Percentiles rank a stretch among this genome's conserved stretches.
Evolutionary conservation across 2,329 filamentous ascomycete species (phyloP).

Genomic region (Rugonectria rugulosa): DNA sequence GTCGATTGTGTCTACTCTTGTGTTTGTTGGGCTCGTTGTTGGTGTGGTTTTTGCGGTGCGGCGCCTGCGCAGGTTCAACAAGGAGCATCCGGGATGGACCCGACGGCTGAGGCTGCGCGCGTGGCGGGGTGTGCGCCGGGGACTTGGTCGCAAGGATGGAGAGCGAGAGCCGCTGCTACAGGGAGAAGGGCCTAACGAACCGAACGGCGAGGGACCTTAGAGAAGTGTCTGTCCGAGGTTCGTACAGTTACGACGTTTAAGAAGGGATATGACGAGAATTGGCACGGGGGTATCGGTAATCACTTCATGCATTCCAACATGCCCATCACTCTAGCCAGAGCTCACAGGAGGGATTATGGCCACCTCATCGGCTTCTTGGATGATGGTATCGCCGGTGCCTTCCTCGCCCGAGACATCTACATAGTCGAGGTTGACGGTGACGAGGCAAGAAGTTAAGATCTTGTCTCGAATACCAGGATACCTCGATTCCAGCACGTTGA

Average conservation of each 20-base stretch:
- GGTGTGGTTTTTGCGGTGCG: slow-evolving; percentile 31
- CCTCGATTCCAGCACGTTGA: slow-evolving; percentile 70
- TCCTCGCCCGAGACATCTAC: slow-evolving; percentile 68
- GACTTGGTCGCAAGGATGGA: slow-evolving; percentile 31
- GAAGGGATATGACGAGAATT: not conserved
- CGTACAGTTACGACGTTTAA: slow-evolving; percentile 20
- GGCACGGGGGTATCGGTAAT: slow-evolving; percentile 7
- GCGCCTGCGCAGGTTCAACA: slow-evolving; percentile 32
- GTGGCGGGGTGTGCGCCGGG: slow-evolving; percentile 15
- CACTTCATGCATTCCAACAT: slow-evolving; percentile 20
- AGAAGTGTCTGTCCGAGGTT: not conserved
- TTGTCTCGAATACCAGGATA: slow-evolving; percentile 74
- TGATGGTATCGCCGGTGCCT: slow-evolving; percentile 53
- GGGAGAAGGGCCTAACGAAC: slow-evolving; percentile 14
- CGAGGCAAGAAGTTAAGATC: slow-evolving; percentile 75
- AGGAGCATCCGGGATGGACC: slow-evolving; percentile 31
- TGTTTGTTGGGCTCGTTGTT: slow-evolving; percentile 34
- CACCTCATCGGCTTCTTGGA: slow-evolving; percentile 81
- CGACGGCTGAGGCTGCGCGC: slow-evolving; percentile 20
- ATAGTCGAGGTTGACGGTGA: slow-evolving; percentile 84
- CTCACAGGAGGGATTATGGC: slow-evolving; percentile 89
- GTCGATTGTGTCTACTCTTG: slow-evolving; percentile 40
- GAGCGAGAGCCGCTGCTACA: slow-evolving; percentile 42
- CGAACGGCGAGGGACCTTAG: slow-evolving; percentile 8
- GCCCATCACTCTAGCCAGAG: slow-evolving; percentile 66